Base-by-base conservation (phyloP, 208 protist species). In the Acanthamoeba royreba region DNA sequence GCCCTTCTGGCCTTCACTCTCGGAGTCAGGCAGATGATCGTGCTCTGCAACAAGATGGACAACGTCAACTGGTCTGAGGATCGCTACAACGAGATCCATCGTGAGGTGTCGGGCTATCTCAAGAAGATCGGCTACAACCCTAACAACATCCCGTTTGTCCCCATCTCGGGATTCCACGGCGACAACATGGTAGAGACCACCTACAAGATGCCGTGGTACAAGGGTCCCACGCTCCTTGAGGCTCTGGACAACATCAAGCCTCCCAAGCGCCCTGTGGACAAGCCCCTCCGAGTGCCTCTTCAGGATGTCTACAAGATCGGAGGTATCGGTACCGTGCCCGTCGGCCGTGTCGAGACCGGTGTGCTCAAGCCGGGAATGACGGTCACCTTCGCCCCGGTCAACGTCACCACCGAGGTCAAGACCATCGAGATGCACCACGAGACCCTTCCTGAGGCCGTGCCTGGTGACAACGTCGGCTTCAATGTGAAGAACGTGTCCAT, bases 221-320 rank as follows among this genome's bases (percentile, higher is more conserved):
- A 98, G 94, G 98, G 98, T 45, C 94, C 95, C 15, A 98, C 96
- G 79, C 96, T 99, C 43, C 86, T 99, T 47, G 98, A 99, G 93
- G 97, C 98, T 33, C 96, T 99, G 22, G 98, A 99, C 95, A 85
- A 87, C 45, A 92, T 98, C 90, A 94, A 95, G 47, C 96, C 97
- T 91, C 94, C 97, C 92, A 97, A 98, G 74, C 96, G 98, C 88
- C 97, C 97, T 43, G 72, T 93, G 35, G 98, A 99, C 93, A 99
- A 99, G 96, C 98, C 99, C 66, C 96, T 99, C 33, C 97, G 99
- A 92, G 93, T 99, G 66, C 98, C 98, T 58, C 93, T 99, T 35
- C 98, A 99, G 97, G 98, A 99, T 96, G 98, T 99, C 93, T 99
- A 99, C 98, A 99, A 99, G 97, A 99, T 99, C 92, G 95, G 94